Conservation (phyloP, 306 rosid genomes). For the Gastrolobium villosum region DNA sequence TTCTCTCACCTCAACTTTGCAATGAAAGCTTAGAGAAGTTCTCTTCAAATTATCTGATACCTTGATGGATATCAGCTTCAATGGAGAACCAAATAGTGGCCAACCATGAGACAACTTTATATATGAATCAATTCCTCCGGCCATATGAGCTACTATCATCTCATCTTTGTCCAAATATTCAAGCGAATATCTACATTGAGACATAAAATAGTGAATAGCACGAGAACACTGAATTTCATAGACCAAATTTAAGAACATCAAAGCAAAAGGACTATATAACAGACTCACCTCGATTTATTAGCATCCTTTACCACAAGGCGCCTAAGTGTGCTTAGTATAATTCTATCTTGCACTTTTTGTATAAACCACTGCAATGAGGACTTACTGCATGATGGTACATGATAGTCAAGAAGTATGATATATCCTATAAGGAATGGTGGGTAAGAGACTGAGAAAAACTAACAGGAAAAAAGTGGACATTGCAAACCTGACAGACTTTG, state of each 20-base stretch:
- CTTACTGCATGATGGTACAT: conserved; percentile 63
- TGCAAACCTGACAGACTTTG: conserved; percentile 74
- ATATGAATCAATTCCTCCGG: conserved; percentile 72
- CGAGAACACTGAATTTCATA: conserved; percentile 35
- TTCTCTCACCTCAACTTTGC: conserved; percentile 74
- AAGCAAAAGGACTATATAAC: conserved; percentile 21
- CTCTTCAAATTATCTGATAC: conserved; percentile 65
- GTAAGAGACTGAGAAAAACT: background rate
- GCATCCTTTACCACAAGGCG: conserved; percentile 65
- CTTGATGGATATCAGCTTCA: conserved; percentile 72
- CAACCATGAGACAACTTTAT: conserved; percentile 77
- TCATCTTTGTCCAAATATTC: conserved; percentile 75
- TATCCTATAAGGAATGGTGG: conserved; percentile 27
- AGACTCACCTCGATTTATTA: conserved; percentile 72
- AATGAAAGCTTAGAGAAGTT: conserved; percentile 62
- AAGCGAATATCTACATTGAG: conserved; percentile 65
- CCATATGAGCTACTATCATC: conserved; percentile 72
- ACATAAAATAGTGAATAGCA: conserved; percentile 12
- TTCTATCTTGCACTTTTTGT: conserved; percentile 79
- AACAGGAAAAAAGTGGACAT: conserved; percentile 23
- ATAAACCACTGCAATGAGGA: conserved; percentile 86
- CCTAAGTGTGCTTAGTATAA: conserved; percentile 69
- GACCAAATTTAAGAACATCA: conserved; percentile 32
- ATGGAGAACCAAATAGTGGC: conserved; percentile 75
- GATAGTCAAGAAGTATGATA: conserved; percentile 29